Evolutionary conservation across 2,329 filamentous ascomycete genomes (phyloP), one percentile per base, ranked within the genome.

Genomic region (Paecilomyces fulvus): DNA sequence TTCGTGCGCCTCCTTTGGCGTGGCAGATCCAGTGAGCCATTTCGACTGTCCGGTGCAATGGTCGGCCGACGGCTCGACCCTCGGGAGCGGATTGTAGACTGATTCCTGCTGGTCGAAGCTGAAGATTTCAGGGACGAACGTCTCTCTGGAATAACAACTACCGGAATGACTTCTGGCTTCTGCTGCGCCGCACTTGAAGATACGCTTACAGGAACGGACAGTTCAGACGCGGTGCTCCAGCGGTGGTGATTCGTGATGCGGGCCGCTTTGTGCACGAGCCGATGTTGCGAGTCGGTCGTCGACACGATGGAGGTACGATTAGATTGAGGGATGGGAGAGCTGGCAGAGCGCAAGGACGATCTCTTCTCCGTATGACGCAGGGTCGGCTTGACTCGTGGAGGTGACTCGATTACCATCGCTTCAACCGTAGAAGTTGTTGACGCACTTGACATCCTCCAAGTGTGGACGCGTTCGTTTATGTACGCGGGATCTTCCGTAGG

Each of bases 351-450:
- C 33, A 82, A 69, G 2, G 80, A 80, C 56, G 75, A 66, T 58
- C 79, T 79, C 66, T 79, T 83, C 50, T 76, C 78, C 5, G 77
- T 77, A 63, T 83, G 81, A 53, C 82, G 78, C 53, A 84, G 67
- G 1, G 74, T 77, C 46, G 70, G 72, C 54, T 67, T 73, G 37
- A 73, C 69, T 58, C 73, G 75, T 43, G 74, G 77, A 3, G 78
- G 76, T 14, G 75, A 75, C 17, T 80, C 73, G 49, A 83, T 75
- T 30, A 84, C 80, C 64, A 81, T 74, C 11, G 79, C 81, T 68
- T 82, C 80, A 14, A 83, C 72, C 0, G 80, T 81, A 5, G 81
- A 83, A 10, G 76, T 74, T 21, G 76, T 75, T 2, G 82, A 84
- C 2, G 77, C 67, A 14, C 67, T 74, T 12, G 82, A 84, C 20